Evolutionary conservation across 1,139 yeast species (phyloP), one percentile per base, ranked within the genome.

Genomic region (Magnusiomyces fungicola): DNA sequence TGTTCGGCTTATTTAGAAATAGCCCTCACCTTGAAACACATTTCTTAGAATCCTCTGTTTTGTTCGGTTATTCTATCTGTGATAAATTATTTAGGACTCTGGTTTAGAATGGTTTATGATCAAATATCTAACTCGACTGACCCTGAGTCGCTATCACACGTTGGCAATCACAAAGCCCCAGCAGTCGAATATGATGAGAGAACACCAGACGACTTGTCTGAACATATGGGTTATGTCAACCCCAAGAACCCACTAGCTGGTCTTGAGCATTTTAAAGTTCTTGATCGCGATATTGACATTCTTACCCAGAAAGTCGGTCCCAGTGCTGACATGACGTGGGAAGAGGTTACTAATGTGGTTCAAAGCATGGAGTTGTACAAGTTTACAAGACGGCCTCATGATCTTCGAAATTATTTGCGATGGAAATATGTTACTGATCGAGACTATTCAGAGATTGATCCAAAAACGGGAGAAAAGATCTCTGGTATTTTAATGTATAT

Each of bases 311-410:
- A 7, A 9, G n/a, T 9, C 9, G 36, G 36, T 9, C 16, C 16
- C n/a, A 14, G 5, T 7, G 38, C 41, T n/a, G 51, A 48, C 44
- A 25, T 46, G 16, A 25, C 47, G n/a, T 51, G 54, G 54, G 14
- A 37, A 4, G 47, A 49, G 3, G 41, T 45, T 3, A 3, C n/a
- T 6, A 32, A 30, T 7, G 47, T 51, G 16, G 33, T 51, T 3
- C 33, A 30, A 3, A 10, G 50, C 9, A 59, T 65, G 46, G 58
- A 60, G 24, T 57, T 69, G 40, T 51, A 54, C 5, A 52, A 52
- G n/a, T 55, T 69, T 24, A 52, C 59, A 16, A 61, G 73, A 2
- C 59, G 61, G 24, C 70, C 72, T 3, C 58, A 63, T 10, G 69
- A 67, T 46, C 52, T 66, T 25, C 50, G 53, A n/a, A 50, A 54